Percentiles rank a stretch among this genome's conserved stretches.
Evolutionary conservation across 257 asterid genomes (phyloP).

Genomic region (Coffea canephora): DNA sequence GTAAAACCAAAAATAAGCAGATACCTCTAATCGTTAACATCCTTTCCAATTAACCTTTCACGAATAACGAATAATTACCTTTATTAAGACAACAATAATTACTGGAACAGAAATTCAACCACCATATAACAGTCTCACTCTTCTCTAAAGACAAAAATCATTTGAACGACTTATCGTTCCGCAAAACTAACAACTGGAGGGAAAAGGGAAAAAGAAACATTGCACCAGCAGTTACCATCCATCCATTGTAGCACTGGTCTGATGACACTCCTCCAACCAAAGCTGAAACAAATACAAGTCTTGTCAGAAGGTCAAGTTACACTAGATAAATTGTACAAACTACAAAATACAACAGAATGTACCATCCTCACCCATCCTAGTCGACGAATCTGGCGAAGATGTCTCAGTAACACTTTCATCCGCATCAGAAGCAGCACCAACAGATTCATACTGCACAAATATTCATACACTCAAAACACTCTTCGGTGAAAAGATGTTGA

Average conservation of each 20-base stretch:
- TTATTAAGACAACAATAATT: background rate
- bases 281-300: background rate
- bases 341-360: background rate
- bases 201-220: background rate
- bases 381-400: constrained; percentile 39
- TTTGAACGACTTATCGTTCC: background rate
- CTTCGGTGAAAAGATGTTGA: background rate
- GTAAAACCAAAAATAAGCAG: background rate
- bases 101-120: background rate
- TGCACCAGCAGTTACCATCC: constrained; percentile 15
- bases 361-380: constrained; percentile 38
- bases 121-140: background rate
- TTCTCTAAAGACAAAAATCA: background rate
- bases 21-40: background rate
- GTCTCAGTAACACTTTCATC: constrained; percentile 39
- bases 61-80: background rate
- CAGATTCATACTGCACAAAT: constrained; percentile 48
- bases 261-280: constrained; percentile 10
- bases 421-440: constrained; percentile 36
- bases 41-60: background rate
- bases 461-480: constrained; percentile 6
- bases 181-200: background rate
- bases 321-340: background rate
- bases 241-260: constrained; percentile 6
- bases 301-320: background rate